These are phyloP conservation scores for Iris pallida DNA, from an alignment of 116 monocot genomes.

Conservation along the genomic window DNA sequence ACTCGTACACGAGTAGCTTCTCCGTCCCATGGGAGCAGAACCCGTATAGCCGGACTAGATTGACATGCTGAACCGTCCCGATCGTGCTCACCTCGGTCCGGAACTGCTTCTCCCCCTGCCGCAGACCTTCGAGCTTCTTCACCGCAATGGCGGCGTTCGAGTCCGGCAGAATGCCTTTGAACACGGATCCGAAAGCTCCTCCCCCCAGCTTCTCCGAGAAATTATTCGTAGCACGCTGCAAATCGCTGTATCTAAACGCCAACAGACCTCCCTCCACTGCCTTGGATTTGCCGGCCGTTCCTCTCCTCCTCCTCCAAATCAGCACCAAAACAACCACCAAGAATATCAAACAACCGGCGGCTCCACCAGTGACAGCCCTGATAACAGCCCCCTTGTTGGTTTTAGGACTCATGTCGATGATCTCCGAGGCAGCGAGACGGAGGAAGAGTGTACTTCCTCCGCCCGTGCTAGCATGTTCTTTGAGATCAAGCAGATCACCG, in stretches of 20 bases:
- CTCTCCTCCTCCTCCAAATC: background rate
- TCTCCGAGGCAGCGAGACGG: conserved; percentile 8
- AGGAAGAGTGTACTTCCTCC: conserved; percentile 6
- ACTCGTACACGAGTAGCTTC: conserved; percentile 32
- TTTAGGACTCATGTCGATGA: background rate
- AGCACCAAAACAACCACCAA: conserved; percentile 1
- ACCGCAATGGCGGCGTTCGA: conserved; percentile 29
- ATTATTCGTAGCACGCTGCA: conserved; percentile 34
- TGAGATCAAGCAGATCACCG: conserved; percentile 13
- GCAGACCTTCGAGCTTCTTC: conserved; percentile 31
- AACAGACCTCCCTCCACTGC: conserved; percentile 18
- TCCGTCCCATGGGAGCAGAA: conserved; percentile 31
- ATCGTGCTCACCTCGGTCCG: conserved; percentile 34
- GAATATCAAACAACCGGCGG: background rate
- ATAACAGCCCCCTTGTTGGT: conserved; percentile 1
- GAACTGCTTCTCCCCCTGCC: conserved; percentile 49
- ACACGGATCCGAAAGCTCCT: conserved; percentile 49
- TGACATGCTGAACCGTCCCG: conserved; percentile 38
- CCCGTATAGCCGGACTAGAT: conserved; percentile 32
- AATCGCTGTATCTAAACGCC: conserved; percentile 26
- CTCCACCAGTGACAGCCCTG: background rate
- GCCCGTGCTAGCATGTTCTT: conserved; percentile 1
- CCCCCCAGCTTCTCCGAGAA: conserved; percentile 45
- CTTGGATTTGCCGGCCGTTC: background rate
- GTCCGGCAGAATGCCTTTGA: conserved; percentile 29